Percentiles rank a stretch among this genome's conserved stretches.
phyloP scores from a whole-genome alignment of 805 yeast species.

The Suhomyces pyralidae region DNA sequence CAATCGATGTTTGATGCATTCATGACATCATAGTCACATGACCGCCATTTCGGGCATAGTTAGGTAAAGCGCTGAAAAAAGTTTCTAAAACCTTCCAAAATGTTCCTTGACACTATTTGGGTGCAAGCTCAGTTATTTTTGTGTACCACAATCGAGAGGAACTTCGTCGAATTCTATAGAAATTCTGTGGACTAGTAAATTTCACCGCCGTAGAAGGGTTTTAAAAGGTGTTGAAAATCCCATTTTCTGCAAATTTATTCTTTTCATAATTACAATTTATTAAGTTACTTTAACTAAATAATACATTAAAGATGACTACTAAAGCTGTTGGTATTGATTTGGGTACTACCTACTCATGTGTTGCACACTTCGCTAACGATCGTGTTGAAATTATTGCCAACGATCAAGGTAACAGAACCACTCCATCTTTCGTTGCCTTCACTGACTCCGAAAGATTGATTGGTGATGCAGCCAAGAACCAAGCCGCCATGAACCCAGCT shows the following conservation, averaged over 20 bases:
- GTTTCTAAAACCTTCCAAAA: conserved; percentile 3
- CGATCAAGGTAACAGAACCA: conserved; percentile 35
- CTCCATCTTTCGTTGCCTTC: conserved; percentile 33
- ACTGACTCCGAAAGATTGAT: conserved; percentile 32
- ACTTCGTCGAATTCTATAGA: conserved; percentile 12
- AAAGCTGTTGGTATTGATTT: conserved; percentile 33
- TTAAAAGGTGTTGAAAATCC: conserved; percentile 6
- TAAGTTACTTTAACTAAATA: conserved; percentile 2
- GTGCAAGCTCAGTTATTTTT: conserved; percentile 4
- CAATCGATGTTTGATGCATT: background rate
- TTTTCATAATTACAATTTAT: conserved; percentile 2
- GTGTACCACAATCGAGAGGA: conserved; percentile 4
- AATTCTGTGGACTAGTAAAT: conserved; percentile 1
- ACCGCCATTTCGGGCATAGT: background rate
- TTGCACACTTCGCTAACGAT: conserved; percentile 32
- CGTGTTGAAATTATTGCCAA: conserved; percentile 33
- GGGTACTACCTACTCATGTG: conserved; percentile 35
- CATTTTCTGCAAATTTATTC: background rate
- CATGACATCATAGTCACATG: conserved; percentile 2
- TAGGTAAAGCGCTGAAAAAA: conserved; percentile 3
- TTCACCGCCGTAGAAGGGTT: conserved; percentile 2
- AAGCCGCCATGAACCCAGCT: conserved; percentile 33
- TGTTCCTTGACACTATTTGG: conserved; percentile 2
- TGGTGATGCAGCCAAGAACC: conserved; percentile 35
- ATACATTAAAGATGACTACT: conserved; percentile 21